Evolutionary conservation across 305 asterid genomes (phyloP).

Genomic region (Plantago coronopus): DNA sequence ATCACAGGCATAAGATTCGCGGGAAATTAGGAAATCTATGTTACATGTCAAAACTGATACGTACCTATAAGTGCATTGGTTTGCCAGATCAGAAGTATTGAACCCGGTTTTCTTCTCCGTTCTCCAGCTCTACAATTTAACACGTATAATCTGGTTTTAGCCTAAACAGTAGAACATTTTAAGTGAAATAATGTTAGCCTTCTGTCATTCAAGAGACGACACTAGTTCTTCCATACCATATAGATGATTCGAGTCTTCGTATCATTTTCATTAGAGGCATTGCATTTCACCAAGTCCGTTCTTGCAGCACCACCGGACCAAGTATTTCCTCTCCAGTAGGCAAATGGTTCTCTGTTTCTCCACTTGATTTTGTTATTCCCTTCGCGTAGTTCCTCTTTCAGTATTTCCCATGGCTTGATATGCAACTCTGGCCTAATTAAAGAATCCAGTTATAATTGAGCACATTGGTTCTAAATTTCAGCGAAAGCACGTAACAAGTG

Average conservation of each 20-base stretch:
- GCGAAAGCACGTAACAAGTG: slow-evolving; percentile 10
- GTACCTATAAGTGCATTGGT: slow-evolving; percentile 70
- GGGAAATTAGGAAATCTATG: no score
- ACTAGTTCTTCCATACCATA: slow-evolving; percentile 35
- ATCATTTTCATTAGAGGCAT: slow-evolving; percentile 42
- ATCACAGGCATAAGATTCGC: not conserved
- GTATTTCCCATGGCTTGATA: slow-evolving; percentile 69
- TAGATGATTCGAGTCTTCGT: slow-evolving; percentile 49
- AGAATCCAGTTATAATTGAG: no score
- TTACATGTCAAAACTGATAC: slow-evolving; percentile 2
- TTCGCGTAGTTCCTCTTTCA: slow-evolving; percentile 51
- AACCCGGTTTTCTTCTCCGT: slow-evolving; percentile 48
- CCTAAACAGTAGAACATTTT: no score
- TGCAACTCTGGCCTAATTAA: slow-evolving; percentile 87
- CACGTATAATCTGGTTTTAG: no score
- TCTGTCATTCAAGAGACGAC: no score
- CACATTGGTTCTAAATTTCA: no score
- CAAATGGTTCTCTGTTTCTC: slow-evolving; percentile 68
- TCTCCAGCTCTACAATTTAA: slow-evolving; percentile 49
- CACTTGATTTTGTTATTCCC: slow-evolving; percentile 50
- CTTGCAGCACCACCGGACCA: slow-evolving; percentile 30
- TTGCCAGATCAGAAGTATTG: slow-evolving; percentile 48
- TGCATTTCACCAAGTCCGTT: slow-evolving; percentile 45
- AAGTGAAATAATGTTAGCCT: not conserved
- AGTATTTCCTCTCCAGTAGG: slow-evolving; percentile 79